A percentile compares a stretch with the other conserved stretches of the same genome.
phyloP scores from a whole-genome alignment of 352 stramenopile species.

The Phytopythium cucurbitacearum region DNA sequence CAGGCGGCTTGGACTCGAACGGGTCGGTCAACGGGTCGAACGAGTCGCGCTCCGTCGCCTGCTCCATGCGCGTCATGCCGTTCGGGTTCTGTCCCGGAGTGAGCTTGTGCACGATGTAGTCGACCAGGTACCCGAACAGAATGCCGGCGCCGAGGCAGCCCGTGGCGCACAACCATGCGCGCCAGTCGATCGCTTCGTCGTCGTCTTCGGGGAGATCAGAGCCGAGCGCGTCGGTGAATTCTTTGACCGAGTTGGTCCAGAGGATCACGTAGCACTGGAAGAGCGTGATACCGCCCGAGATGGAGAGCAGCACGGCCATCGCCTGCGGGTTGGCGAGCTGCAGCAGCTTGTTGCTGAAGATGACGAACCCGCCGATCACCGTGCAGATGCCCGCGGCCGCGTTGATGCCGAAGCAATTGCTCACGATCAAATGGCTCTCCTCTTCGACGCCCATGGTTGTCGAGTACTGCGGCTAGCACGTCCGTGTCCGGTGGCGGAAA shows the following conservation, averaged over 20 bases:
- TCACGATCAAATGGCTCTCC: slow-evolving; percentile 21
- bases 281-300: slow-evolving; percentile 70
- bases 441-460: slow-evolving; percentile 24
- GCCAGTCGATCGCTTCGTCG: slow-evolving; percentile 13
- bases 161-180: slow-evolving; percentile 77
- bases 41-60: slow-evolving; percentile 16
- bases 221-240: slow-evolving; percentile 33
- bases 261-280: slow-evolving; percentile 77
- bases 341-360: slow-evolving; percentile 68
- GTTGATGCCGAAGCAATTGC: slow-evolving; percentile 49
- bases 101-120: slow-evolving; percentile 41
- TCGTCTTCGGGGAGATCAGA: slow-evolving; percentile 8
- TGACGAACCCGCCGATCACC: slow-evolving; percentile 53
- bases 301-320: slow-evolving; percentile 57
- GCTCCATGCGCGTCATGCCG: slow-evolving; percentile 19
- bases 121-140: slow-evolving; percentile 42
- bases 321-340: slow-evolving; percentile 51
- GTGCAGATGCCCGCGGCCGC: slow-evolving; percentile 50
- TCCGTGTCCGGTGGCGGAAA: slow-evolving; percentile 1
- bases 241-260: slow-evolving; percentile 38
- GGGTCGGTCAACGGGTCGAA: slow-evolving; percentile 24
- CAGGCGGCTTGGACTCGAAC: slow-evolving; percentile 27
- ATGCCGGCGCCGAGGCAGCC: slow-evolving; percentile 87
- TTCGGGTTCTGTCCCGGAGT: slow-evolving; percentile 28
- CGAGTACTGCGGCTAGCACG: neutral